Evolutionary conservation across 768 basidiomycete genomes (phyloP).

Genomic region (Tricholoma terreum): DNA sequence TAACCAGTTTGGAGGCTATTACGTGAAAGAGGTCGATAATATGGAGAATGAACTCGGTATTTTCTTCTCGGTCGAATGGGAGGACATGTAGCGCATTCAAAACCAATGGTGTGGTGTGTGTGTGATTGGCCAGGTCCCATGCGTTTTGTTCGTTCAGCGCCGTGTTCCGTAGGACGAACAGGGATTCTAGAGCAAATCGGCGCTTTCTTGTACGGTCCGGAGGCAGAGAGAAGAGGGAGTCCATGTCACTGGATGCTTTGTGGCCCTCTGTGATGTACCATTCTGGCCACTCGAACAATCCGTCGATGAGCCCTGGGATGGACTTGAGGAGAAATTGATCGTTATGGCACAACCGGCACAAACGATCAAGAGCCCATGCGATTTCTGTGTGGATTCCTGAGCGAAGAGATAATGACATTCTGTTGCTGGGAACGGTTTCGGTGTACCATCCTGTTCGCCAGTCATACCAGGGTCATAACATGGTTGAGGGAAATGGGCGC

Average conservation of each 20-base stretch:
- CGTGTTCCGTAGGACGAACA: constrained; percentile 85
- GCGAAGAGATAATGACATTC: constrained; percentile 86
- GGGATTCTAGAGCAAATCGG: constrained; percentile 79
- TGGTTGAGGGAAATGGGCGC: constrained; percentile 19
- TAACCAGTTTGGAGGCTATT: constrained; percentile 45
- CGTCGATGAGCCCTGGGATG: constrained; percentile 79
- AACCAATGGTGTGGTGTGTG: constrained; percentile 63
- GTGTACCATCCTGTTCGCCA: constrained; percentile 72
- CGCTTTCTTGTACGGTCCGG: constrained; percentile 51
- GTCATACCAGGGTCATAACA: neutral
- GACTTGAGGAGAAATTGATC: constrained; percentile 71
- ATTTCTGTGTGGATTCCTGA: constrained; percentile 83
- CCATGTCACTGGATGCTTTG: constrained; percentile 37
- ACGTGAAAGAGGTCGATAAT: constrained; percentile 69
- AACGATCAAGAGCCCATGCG: constrained; percentile 85
- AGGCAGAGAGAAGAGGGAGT: constrained; percentile 54
- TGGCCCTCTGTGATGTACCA: constrained; percentile 72
- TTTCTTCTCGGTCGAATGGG: constrained; percentile 57
- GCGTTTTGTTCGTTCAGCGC: constrained; percentile 69
- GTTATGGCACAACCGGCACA: constrained; percentile 76
- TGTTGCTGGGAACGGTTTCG: constrained; percentile 73
- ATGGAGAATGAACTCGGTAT: constrained; percentile 70
- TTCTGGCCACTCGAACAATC: constrained; percentile 85
- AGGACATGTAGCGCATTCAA: constrained; percentile 64
- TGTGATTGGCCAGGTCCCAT: constrained; percentile 52